Evolutionary conservation across 2,329 filamentous ascomycete genomes (phyloP).

Genomic region (Pseudogymnoascus sp.): DNA sequence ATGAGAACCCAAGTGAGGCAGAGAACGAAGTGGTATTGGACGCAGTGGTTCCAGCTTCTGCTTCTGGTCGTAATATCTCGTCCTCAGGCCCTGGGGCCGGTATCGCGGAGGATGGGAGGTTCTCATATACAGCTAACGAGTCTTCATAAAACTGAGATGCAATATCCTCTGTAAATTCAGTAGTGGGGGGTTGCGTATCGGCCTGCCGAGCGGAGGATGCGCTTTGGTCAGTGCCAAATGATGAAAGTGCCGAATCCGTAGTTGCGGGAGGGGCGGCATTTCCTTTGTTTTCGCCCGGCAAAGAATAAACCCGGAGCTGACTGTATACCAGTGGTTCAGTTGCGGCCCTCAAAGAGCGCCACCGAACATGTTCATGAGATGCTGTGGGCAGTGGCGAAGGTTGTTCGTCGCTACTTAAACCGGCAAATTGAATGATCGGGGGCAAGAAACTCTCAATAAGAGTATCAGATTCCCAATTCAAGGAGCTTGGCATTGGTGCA

Average conservation of each 20-base stretch:
- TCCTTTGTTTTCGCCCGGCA: slow-evolving; percentile 26
- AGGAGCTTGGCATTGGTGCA: slow-evolving; percentile 47
- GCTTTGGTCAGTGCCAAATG: not conserved
- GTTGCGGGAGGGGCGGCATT: slow-evolving; percentile 43
- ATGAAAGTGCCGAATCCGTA: slow-evolving; percentile 31
- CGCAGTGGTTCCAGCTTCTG: slow-evolving; percentile 26
- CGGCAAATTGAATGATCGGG: slow-evolving; percentile 35
- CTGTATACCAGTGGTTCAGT: slow-evolving; percentile 42
- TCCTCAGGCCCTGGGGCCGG: not conserved
- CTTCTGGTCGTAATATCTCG: not conserved
- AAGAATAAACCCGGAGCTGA: slow-evolving; percentile 40
- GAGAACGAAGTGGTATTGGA: slow-evolving; percentile 33
- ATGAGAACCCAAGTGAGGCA: not conserved
- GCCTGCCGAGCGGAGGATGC: slow-evolving; percentile 19
- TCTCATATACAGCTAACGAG: slow-evolving; percentile 65
- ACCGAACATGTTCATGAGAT: slow-evolving; percentile 26
- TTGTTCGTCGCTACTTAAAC: slow-evolving; percentile 16
- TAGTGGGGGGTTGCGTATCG: slow-evolving; percentile 13
- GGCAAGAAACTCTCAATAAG: slow-evolving; percentile 43
- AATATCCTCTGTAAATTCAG: slow-evolving; percentile 25
- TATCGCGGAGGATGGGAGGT: slow-evolving; percentile 56
- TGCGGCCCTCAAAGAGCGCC: slow-evolving; percentile 46
- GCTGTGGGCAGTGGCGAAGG: slow-evolving; percentile 10
- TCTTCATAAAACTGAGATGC: slow-evolving; percentile 69
- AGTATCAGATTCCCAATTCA: slow-evolving; percentile 47